phyloP scores from a whole-genome alignment of 2,329 filamentous ascomycete genomes.

The Pseudogymnoascus sp. region DNA sequence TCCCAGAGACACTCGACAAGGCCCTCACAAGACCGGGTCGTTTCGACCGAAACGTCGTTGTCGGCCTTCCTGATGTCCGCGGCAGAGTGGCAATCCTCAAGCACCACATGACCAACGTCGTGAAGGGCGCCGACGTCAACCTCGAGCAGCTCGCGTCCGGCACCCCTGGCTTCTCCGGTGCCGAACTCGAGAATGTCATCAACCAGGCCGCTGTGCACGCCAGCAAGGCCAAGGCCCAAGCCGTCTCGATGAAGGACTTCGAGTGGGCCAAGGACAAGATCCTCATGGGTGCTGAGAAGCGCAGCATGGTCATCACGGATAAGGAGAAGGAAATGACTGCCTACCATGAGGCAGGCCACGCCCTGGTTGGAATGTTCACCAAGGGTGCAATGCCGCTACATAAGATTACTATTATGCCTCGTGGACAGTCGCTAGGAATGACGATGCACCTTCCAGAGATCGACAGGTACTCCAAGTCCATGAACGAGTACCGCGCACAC shows the following conservation, averaged over 20 bases:
- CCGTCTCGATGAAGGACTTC: slow-evolving; percentile 71
- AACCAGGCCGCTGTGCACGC: slow-evolving; percentile 94
- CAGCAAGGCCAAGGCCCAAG: slow-evolving; percentile 72
- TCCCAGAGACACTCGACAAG: slow-evolving; percentile 89
- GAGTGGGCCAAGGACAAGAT: slow-evolving; percentile 99
- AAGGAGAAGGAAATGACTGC: slow-evolving; percentile 96
- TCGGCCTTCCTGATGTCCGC: slow-evolving; percentile 84
- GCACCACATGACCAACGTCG: slow-evolving; percentile 89
- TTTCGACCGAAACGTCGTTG: slow-evolving; percentile 87
- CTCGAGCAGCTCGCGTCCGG: slow-evolving; percentile 75
- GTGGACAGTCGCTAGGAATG: slow-evolving; percentile 76
- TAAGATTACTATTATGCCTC: slow-evolving; percentile 94
- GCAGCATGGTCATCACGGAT: slow-evolving; percentile 79
- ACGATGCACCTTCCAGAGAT: slow-evolving; percentile 84
- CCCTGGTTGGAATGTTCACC: slow-evolving; percentile 78
- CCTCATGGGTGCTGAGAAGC: slow-evolving; percentile 90
- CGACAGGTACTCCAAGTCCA: slow-evolving; percentile 85
- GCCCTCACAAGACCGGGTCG: slow-evolving; percentile 88
- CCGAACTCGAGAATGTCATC: slow-evolving; percentile 91
- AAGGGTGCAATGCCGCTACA: slow-evolving; percentile 69
- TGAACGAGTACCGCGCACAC: slow-evolving; percentile 69
- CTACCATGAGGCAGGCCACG: slow-evolving; percentile 93
- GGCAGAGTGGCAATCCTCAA: slow-evolving; percentile 88
- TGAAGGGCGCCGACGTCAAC: slow-evolving; percentile 71
- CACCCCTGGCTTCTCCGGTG: slow-evolving; percentile 87